phyloP scores from a whole-genome alignment of 2,329 filamentous ascomycete genomes.

The Epichloe aotearoae region DNA sequence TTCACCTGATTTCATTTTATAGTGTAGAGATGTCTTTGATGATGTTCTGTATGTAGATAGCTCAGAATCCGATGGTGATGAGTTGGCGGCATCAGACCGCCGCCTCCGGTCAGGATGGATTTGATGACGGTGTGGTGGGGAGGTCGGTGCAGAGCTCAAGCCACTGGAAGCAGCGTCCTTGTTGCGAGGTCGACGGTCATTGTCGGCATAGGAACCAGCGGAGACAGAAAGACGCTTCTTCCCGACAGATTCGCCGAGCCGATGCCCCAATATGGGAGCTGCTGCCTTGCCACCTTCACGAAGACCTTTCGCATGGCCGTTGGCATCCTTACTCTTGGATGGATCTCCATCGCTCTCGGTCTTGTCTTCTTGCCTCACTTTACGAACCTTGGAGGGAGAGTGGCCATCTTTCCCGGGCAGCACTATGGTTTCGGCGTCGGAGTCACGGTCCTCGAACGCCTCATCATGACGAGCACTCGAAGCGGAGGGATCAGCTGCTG shows the following conservation, averaged over 20 bases:
- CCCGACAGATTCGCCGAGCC: conserved; percentile 24
- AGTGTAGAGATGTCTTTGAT: conserved; percentile 31
- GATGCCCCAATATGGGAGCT: conserved; percentile 21
- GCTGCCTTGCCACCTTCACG: conserved; percentile 21
- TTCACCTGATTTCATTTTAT: conserved; percentile 35
- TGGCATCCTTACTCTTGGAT: conserved; percentile 16
- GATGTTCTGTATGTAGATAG: conserved; percentile 28
- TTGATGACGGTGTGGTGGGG: conserved; percentile 28
- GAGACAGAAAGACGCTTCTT: conserved; percentile 33
- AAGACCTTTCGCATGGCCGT: conserved; percentile 20
- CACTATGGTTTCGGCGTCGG: conserved; percentile 61
- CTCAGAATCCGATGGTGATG: conserved; percentile 39
- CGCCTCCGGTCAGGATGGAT: conserved; percentile 20
- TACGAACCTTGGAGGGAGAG: conserved; percentile 47
- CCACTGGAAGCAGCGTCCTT: conserved; percentile 41
- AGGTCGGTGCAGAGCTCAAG: conserved; percentile 45
- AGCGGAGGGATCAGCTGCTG: conserved; percentile 1
- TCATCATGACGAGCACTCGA: conserved; percentile 19
- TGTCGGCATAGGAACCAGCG: conserved; percentile 21
- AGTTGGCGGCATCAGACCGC: conserved; percentile 26
- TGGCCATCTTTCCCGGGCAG: conserved; percentile 51
- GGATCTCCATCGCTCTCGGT: conserved; percentile 40
- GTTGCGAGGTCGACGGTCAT: conserved; percentile 24
- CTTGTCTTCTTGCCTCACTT: conserved; percentile 52
- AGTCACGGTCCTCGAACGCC: conserved; percentile 43